Evolutionary conservation across 2,329 filamentous ascomycete genomes (phyloP), one percentile per base, ranked within the genome.

Genomic region (Colletotrichum sp.): DNA sequence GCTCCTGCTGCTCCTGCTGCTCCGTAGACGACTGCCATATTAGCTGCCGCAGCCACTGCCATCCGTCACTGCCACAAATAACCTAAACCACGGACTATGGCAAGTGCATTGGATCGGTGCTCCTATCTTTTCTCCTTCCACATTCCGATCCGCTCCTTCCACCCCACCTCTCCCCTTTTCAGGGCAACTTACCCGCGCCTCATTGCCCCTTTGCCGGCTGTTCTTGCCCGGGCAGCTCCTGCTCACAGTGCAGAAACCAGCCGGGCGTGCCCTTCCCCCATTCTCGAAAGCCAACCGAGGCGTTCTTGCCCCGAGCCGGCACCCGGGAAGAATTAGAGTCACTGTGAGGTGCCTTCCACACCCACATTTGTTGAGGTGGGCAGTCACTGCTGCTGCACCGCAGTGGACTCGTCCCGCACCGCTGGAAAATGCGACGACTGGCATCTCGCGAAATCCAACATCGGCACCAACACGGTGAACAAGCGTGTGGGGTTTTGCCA

Each of bases 91-190:
- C 38, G 38, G 38, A 43, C 38, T 43, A 43, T n/a, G 16, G 28
- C 26, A 60, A 61, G 13, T 24, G 67, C 52, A 71, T 70, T 43
- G 56, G 26, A 61, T 30, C 18, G 15, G 26, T 30, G 38, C 66
- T 72, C 73, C 28, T 56, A 55, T 75, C 73, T 68, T 75, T 64
- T 64, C 69, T 68, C 73, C 69, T 75, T 75, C 64, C 70, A 73
- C 70, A 56, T 68, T 38, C 73, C 69, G 69, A 68, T 52, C 62
- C 69, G 68, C 62, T 67, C 72, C 48, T 24, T 12, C 38, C 28
- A 56, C 60, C 26, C 60, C 58, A 70, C 66, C 68, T 26, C 30
- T 69, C 38, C 34, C 38, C 66, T 18, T 61, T 62, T 34, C 32
- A n/a, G 48, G 56, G n/a, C 65, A 71, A 58, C 21, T 9, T 32